phyloP scores from a whole-genome alignment of 192 early-diverging fungal genomes.

The Entophlyctis luteolus region DNA sequence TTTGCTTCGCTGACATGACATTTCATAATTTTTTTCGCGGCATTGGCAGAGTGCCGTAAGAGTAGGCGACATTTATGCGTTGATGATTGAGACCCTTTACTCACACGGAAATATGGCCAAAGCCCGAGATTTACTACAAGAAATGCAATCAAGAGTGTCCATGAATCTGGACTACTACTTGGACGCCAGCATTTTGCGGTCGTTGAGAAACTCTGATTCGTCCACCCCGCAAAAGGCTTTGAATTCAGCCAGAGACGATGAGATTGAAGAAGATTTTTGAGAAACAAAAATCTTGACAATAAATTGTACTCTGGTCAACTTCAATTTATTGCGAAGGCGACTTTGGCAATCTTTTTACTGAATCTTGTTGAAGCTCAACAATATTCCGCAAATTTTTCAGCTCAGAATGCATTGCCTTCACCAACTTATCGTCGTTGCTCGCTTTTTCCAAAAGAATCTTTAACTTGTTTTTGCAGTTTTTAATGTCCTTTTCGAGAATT shows the following conservation, averaged over 20 bases:
- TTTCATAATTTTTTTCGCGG: neutral
- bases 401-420: conserved; percentile 16
- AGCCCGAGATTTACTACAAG: conserved; percentile 31
- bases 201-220: conserved; percentile 15
- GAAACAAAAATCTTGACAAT: too few relatives aligned
- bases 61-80: conserved; percentile 52
- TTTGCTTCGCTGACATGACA: neutral
- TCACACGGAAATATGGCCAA: conserved; percentile 35
- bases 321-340: too few relatives aligned
- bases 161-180: conserved; percentile 42
- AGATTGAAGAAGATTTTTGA: conserved; percentile 27
- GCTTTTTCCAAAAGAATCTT: conserved; percentile 13
- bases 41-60: conserved; percentile 36
- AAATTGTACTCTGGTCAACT: too few relatives aligned
- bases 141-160: conserved; percentile 28
- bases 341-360: too few relatives aligned
- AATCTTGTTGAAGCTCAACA: neutral
- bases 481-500: conserved; percentile 20
- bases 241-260: too few relatives aligned
- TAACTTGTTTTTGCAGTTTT: conserved; percentile 15
- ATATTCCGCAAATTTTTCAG: neutral
- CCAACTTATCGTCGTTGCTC: conserved; percentile 12
- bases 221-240: neutral
- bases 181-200: conserved; percentile 23
- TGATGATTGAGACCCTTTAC: conserved; percentile 46